Evolutionary conservation across 805 yeast species (phyloP).

Genomic region (Pichia pseudocactophila): DNA sequence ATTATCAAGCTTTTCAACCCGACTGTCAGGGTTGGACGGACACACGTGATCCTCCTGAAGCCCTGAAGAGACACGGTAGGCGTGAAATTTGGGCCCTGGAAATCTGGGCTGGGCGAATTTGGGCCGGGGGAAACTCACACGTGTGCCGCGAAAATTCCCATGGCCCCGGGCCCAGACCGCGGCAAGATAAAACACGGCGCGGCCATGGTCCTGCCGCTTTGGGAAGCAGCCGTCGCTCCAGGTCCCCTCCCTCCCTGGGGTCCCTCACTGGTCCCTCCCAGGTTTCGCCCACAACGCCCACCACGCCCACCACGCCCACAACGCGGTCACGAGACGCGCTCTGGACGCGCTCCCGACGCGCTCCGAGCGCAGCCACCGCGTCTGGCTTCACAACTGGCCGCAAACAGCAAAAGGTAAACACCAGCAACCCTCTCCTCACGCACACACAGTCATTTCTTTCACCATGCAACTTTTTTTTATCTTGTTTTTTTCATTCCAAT

Average conservation of each 20-base stretch:
- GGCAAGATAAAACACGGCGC: too few relatives aligned
- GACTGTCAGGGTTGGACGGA: too few relatives aligned
- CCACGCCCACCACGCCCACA: not conserved
- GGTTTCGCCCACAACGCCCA: not conserved
- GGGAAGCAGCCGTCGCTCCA: not conserved
- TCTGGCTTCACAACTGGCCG: not conserved
- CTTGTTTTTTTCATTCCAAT: not conserved
- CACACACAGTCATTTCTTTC: not conserved
- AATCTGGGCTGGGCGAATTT: too few relatives aligned
- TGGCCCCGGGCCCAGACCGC: too few relatives aligned
- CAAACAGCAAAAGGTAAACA: constrained; percentile 3
- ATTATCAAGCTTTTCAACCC: too few relatives aligned
- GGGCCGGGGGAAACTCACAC: too few relatives aligned
- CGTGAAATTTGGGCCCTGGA: too few relatives aligned
- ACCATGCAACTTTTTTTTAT: not conserved
- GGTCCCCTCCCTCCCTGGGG: too few relatives aligned
- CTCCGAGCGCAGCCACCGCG: not conserved
- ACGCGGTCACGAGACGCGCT: not conserved
- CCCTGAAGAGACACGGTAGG: too few relatives aligned
- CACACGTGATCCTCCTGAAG: too few relatives aligned
- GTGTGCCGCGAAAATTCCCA: too few relatives aligned
- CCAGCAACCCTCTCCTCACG: not conserved
- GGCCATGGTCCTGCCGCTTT: too few relatives aligned
- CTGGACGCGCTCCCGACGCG: not conserved
- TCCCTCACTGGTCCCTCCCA: not conserved